Percentiles rank a stretch among this genome's conserved stretches.
phyloP scores from a whole-genome alignment of 306 rosid species.

The Bauhinia variegata region DNA sequence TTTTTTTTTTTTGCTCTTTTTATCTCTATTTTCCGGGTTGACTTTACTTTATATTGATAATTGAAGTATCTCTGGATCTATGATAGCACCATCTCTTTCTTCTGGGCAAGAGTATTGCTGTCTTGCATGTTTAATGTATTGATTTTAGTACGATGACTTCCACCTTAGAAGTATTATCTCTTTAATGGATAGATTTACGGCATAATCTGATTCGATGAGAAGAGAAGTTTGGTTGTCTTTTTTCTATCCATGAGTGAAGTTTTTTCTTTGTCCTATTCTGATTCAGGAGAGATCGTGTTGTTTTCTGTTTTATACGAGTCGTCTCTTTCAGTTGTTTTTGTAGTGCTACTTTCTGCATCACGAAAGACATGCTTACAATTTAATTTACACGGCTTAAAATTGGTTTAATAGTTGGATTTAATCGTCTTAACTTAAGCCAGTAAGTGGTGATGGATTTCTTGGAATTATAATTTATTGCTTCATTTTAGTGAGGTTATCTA shows the following conservation, averaged over 20 bases:
- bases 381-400: slow-evolving; percentile 11
- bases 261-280: slow-evolving; percentile 23
- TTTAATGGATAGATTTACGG: slow-evolving; percentile 33
- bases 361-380: neutral
- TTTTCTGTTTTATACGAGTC: neutral
- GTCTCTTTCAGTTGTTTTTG: slow-evolving; percentile 25
- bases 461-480: neutral
- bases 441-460: slow-evolving; percentile 11
- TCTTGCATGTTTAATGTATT: neutral
- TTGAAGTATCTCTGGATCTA: slow-evolving; percentile 33
- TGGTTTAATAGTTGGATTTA: slow-evolving; percentile 11
- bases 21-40: slow-evolving; percentile 14
- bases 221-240: slow-evolving; percentile 5
- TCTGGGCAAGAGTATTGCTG: neutral
- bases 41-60: slow-evolving; percentile 41
- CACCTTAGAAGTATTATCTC: neutral
- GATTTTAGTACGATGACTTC: neutral
- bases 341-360: slow-evolving; percentile 13
- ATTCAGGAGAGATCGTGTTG: slow-evolving; percentile 20
- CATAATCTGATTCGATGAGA: neutral
- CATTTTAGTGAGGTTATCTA: slow-evolving; percentile 1
- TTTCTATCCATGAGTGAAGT: slow-evolving; percentile 9
- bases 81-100: neutral
- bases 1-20: slow-evolving; percentile 1
- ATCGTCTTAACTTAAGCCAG: neutral